Percentiles rank a stretch among this genome's conserved stretches.
phyloP scores from a whole-genome alignment of 2,329 filamentous ascomycete species.

The Fusarium floridanum region DNA sequence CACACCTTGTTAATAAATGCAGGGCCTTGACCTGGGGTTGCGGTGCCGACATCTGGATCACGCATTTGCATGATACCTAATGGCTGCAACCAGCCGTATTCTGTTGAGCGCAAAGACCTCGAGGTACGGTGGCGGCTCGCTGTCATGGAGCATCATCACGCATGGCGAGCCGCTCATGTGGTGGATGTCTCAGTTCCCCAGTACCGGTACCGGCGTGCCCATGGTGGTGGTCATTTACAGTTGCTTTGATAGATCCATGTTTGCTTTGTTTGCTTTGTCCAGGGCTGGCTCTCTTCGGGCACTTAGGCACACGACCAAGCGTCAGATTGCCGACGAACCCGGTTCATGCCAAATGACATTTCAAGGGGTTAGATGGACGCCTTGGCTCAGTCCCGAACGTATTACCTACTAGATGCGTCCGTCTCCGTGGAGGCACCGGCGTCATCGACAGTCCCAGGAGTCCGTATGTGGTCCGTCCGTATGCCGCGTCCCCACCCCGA shows the following conservation, averaged over 20 bases:
- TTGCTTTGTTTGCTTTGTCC: slow-evolving; percentile 2
- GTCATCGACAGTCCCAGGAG: background rate
- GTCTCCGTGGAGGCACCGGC: slow-evolving; percentile 6
- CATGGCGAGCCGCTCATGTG: slow-evolving; percentile 23
- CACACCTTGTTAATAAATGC: background rate
- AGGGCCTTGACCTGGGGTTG: background rate
- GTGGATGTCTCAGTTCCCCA: slow-evolving; percentile 23
- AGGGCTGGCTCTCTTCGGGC: slow-evolving; percentile 11
- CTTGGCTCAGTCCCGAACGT: background rate
- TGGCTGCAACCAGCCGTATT: slow-evolving; percentile 3
- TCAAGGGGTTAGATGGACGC: background rate
- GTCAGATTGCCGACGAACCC: slow-evolving; percentile 29
- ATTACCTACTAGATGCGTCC: slow-evolving; percentile 9
- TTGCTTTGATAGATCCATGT: background rate
- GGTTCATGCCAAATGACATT: slow-evolving; percentile 1
- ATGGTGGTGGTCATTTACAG: background rate
- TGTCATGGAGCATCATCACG: slow-evolving; percentile 24
- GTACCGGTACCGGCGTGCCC: slow-evolving; percentile 4
- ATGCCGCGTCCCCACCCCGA: slow-evolving; percentile 34
- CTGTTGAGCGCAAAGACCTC: background rate
- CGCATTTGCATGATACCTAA: slow-evolving; percentile 7
- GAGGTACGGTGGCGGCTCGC: slow-evolving; percentile 1
- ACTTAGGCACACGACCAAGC: slow-evolving; percentile 25
- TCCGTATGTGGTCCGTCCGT: slow-evolving; percentile 2
- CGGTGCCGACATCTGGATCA: slow-evolving; percentile 7